A percentile compares a stretch with the other conserved stretches of the same genome.
These are phyloP conservation scores for Verticillium isaacii DNA, from an alignment of 2,329 filamentous ascomycete species.

Conservation along the genomic window DNA sequence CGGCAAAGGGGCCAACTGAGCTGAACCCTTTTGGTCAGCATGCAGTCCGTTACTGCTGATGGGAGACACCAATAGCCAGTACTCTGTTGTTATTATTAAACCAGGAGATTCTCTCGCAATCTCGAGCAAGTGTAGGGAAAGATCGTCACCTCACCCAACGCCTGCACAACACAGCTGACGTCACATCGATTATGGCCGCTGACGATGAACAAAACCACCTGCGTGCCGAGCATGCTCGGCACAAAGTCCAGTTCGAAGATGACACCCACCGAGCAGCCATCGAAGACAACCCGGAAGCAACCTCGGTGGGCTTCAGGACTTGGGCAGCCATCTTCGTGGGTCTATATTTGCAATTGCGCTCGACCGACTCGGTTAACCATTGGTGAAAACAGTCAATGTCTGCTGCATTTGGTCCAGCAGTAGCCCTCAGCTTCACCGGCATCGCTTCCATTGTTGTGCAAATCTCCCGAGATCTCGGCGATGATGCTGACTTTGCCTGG, in stretches of 20 bases:
- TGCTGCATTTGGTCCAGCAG: slow-evolving; percentile 7
- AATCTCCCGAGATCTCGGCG: slow-evolving; percentile 6
- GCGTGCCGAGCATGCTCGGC: not conserved
- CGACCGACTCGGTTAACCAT: no score
- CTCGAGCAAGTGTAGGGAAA: not conserved
- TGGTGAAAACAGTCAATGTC: slow-evolving; percentile 7
- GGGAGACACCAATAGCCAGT: not conserved
- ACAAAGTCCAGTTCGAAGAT: slow-evolving; percentile 9
- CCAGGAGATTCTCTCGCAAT: not conserved
- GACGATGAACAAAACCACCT: not conserved
- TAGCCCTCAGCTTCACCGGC: slow-evolving; percentile 8
- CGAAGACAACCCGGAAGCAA: slow-evolving; percentile 9
- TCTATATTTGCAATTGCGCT: no score
- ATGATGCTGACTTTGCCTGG: slow-evolving; percentile 7
- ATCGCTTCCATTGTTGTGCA: slow-evolving; percentile 10
- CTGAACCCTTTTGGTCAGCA: not conserved
- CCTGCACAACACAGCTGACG: not conserved
- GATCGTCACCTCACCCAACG: not conserved
- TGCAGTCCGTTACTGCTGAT: not conserved
- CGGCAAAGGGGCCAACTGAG: not conserved
- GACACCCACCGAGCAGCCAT: slow-evolving; percentile 12
- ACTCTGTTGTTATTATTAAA: not conserved
- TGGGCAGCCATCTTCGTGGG: slow-evolving; percentile 11
- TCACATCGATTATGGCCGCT: not conserved
- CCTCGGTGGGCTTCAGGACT: slow-evolving; percentile 8